Base-by-base conservation (phyloP, 192 early-diverging fungal species). In the Mortierella antarctica region DNA sequence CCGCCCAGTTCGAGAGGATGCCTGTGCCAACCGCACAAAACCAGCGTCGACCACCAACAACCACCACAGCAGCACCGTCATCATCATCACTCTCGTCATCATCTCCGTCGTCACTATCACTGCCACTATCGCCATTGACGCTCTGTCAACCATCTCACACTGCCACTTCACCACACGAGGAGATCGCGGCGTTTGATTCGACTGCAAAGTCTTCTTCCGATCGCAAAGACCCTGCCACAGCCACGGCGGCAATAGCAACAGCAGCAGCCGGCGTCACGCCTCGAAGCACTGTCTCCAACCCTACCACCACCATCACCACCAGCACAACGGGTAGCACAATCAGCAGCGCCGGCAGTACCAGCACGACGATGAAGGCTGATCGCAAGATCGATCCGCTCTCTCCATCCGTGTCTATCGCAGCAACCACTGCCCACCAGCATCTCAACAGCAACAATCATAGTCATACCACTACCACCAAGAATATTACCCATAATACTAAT, bases 341-440 rank as follows among this genome's bases (percentile, higher is more conserved):
- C n/a, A 55, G 52, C 23, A 20, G 65, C 44, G 17, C 54, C 65
- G 17, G 18, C 45, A 41, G 55, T 21, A 58, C 7, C 46, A 41
- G 44, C 53, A 57, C 44, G 54, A 64, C 62, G 23, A 73, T 73
- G 71, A 73, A 73, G 62, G 42, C 71, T 73, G 71, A 73, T 65
- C 61, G 62, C 45, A 64, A 65, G 23, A 46, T 61, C 62, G 62
- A 73, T 65, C 61, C 61, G 17, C 47, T n/a, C 31, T 12, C 52
- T 41, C 17, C 51, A 12, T 63, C 70, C 18, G 51, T 20, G 1
- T 20, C 70, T 20, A 46, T 14, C 44, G 41, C 41, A 54, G 18
- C 54, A 31, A 31, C 31, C 31, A 31, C 31, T 31, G 31, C 31
- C 1, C 31, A 31, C 31, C 31, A 31, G 31, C 31, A 31, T 31